phyloP scores from a whole-genome alignment of 768 basidiomycete species.

The Wakefieldia striispora region DNA sequence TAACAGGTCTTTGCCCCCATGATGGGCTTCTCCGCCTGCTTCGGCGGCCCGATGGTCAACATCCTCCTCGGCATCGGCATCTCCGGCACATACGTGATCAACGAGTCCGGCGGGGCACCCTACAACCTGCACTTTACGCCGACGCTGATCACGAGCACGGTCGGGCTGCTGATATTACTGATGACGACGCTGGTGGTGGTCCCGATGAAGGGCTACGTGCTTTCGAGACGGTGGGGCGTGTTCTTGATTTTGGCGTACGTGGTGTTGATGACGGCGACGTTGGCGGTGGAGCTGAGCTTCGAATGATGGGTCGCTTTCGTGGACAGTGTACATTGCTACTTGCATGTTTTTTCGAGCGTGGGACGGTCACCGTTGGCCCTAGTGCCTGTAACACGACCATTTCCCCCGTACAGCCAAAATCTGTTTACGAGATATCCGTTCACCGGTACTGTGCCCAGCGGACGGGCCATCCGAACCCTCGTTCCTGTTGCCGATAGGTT shows the following conservation, averaged over 20 bases:
- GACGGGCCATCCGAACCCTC: too few species aligned
- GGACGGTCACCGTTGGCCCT: too few species aligned
- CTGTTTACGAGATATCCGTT: too few species aligned
- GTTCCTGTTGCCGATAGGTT: too few species aligned
- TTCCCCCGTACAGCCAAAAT: too few species aligned
- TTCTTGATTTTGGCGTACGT: conserved; percentile 74
- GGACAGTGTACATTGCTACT: too few species aligned
- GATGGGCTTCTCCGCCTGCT: conserved; percentile 96
- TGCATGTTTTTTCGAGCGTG: too few species aligned
- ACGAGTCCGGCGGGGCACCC: conserved; percentile 50
- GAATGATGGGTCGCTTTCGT: background rate
- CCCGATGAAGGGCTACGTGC: conserved; percentile 77
- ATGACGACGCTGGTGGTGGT: conserved; percentile 77
- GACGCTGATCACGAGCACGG: conserved; percentile 79
- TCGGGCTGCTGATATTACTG: conserved; percentile 79
- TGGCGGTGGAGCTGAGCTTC: conserved; percentile 66
- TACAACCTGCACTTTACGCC: conserved; percentile 76
- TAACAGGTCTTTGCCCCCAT: conserved; percentile 77
- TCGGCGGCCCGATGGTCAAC: conserved; percentile 91
- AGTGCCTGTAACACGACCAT: too few species aligned
- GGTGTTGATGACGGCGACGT: conserved; percentile 72
- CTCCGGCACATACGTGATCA: conserved; percentile 83
- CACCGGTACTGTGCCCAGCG: too few species aligned
- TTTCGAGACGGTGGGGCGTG: conserved; percentile 80
- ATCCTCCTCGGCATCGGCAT: conserved; percentile 89